Base-by-base conservation (phyloP, 257 asterid genomes). In the Avicennia marina region DNA sequence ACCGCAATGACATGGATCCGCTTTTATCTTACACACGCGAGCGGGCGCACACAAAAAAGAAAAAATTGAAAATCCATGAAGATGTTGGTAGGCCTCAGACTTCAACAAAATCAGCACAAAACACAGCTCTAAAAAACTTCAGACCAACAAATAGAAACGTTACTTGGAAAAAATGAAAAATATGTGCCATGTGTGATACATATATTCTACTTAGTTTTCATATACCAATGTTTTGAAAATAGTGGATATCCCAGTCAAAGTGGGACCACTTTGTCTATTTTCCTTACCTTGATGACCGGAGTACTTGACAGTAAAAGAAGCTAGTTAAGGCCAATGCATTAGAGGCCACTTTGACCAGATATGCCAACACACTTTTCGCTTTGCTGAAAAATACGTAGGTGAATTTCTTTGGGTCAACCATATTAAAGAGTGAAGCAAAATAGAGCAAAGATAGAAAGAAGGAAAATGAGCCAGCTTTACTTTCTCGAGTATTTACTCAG, bases 251-350 rank as follows among this genome's bases (percentile, higher is more conserved):
- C 63, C 55, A 69, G 81, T 41, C 56, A 55, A 48, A 33, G 60
- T 43, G 50, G 31, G 60, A 58, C 44, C 48, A 66, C 36, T 51
- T 41, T 40, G 58, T 54, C 42, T 52, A 56, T 34, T 62, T 68
- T 40, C 53, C 80, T 56, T 58, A 74, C 81, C 78, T 69, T 65
- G 88, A 65, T 54, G 73, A 50, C 25, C 84, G 82, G 38, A 58
- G 73, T 10, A 78, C 70, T 61, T 74, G 86, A 69, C 90, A 77
- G 57, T 84, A 79, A 63, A 89, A 85, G 61, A 78, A 80, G 15
- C 97, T 87, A 32, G 96, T 93, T 63, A 82, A 69, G 16, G 77
- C 81, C 78, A 93, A 62, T 9, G 95, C 91, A 51, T 75, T 74
- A 58, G 86, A 68, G 47, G 97, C 95, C 66, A 93, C 94, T 47